Base-by-base conservation (phyloP, 306 rosid species). In the Senna siamea region DNA sequence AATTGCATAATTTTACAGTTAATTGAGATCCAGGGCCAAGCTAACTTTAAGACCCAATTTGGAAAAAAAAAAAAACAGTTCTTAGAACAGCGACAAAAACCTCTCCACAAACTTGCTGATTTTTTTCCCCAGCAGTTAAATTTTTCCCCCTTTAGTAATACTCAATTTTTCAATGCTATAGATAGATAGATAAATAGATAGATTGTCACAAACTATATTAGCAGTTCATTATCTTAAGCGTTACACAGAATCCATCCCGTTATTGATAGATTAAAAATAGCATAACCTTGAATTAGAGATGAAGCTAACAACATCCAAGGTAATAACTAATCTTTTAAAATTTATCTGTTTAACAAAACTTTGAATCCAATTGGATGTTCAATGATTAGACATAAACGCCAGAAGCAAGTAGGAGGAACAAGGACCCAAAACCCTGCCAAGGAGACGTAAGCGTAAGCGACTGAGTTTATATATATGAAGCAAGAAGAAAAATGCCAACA, bases 321-420 rank as follows among this genome's bases (percentile, higher is more conserved):
- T 57, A 60, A 83, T 19, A 50, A 74, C 38, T 54, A 66, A 70
- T 72, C 80, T 76, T 68, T 41, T 76, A 81, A 78, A 72, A 64
- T 26, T 80, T 61, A 77, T 75, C 72, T 48, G 80, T 82, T 75
- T 30, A 78, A 82, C 83, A 86, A 85, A 78, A 86, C 68, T 63
- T 84, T 60, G 81, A 57, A 62, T 44, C 23, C 43, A 48, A 43
- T 59, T 57, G 41, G 17, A 37, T 74, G 38, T 68, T 67, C 71
- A 77, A 76, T 55, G 58, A 58, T 82, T 70, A 95, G 81, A 95
- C 99, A 79, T 88, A 95, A 78, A 95, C 96, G 48, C 98, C 99
- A 6, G 89, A 80, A 48, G 99, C 92, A 75, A 95, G 88, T 79
- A 95, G 88, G 83, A 95, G 87, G 87, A 90, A 92, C 92, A 95